Evolutionary conservation across 345 rosid genomes (phyloP), one percentile per base, ranked within the genome.

Genomic region (Zanthoxylum bungeanum): DNA sequence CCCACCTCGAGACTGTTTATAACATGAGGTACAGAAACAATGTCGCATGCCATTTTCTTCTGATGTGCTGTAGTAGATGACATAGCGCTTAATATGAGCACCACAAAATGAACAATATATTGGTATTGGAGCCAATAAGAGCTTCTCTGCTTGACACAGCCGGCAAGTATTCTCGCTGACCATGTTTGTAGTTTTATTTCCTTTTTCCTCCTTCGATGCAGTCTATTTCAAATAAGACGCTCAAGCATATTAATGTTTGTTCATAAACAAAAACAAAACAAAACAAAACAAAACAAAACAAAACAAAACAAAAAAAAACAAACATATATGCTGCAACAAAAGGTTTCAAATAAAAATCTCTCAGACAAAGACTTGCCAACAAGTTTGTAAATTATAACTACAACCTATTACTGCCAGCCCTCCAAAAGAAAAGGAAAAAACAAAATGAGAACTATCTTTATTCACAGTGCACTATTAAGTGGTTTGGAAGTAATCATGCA

Each of bases 31-130:
- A 44, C 93, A 88, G 56, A 88, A 62, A 64, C 74, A 83, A 74
- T 72, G 79, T 8, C 75, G 75, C 44, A 24, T 50, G 37, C 67
- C 83, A 22, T 69, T 61, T 73, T 75, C 76, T 57, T 64, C 82
- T 60, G 71, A 62, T 7, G 77, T 69, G 74, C 68, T 75, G 77
- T 85, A 83, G 70, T 86, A 86, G 33, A 39, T 62, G 57, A 72
- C 73, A 10, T 25, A 10, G 7, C 66, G 75, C 59, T 72, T 82
- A 36, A 88, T 74, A 22, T 80, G 78, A 58, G 57, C 63, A 64
- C 36, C 22, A 60, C 93, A 88, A 31, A 2, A 49, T 12, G 82
- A 75, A 66, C 93, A 88, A 73, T 85, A 86, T 46, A 83, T 24
- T 30, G 90, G 85, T 37, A 60, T 58, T 59, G 88, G 79, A 57